Percentiles rank a stretch among this genome's conserved stretches.
Conservation (phyloP, 2,329 filamentous ascomycete species). For the Aspergillus caelatus region DNA sequence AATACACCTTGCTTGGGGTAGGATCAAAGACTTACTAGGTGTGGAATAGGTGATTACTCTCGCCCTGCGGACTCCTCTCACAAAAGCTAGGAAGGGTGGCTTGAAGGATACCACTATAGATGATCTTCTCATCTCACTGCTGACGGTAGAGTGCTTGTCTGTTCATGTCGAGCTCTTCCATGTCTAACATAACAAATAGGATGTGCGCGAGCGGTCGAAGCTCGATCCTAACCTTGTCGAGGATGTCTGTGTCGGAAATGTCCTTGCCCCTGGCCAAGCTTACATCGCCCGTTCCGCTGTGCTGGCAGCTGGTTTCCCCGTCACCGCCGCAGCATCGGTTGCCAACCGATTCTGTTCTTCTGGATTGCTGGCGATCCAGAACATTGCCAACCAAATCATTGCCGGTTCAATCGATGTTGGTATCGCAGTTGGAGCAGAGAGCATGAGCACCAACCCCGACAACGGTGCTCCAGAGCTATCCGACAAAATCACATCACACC, state of each 20-base stretch:
- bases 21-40: not conserved
- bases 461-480: slow-evolving; percentile 81
- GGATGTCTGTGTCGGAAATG: slow-evolving; percentile 85
- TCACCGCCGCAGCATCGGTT: slow-evolving; percentile 74
- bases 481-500: slow-evolving; percentile 72
- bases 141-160: slow-evolving; percentile 32
- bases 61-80: slow-evolving; percentile 42
- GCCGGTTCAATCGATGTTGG: slow-evolving; percentile 89
- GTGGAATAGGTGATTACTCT: slow-evolving; percentile 42
- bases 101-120: slow-evolving; percentile 43
- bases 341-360: slow-evolving; percentile 91
- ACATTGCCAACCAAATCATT: slow-evolving; percentile 88
- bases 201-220: slow-evolving; percentile 76
- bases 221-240: slow-evolving; percentile 86
- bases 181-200: slow-evolving; percentile 38
- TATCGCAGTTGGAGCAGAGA: slow-evolving; percentile 88
- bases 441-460: slow-evolving; percentile 87
- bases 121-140: slow-evolving; percentile 39
- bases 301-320: slow-evolving; percentile 83
- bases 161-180: too few relatives aligned
- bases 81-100: slow-evolving; percentile 45
- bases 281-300: slow-evolving; percentile 88
- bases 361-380: slow-evolving; percentile 84
- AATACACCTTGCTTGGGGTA: not conserved
- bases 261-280: slow-evolving; percentile 83